Evolutionary conservation across 108 stramenopile species (phyloP), one percentile per base, ranked within the genome.

Genomic region (Bacterosira constricta): DNA sequence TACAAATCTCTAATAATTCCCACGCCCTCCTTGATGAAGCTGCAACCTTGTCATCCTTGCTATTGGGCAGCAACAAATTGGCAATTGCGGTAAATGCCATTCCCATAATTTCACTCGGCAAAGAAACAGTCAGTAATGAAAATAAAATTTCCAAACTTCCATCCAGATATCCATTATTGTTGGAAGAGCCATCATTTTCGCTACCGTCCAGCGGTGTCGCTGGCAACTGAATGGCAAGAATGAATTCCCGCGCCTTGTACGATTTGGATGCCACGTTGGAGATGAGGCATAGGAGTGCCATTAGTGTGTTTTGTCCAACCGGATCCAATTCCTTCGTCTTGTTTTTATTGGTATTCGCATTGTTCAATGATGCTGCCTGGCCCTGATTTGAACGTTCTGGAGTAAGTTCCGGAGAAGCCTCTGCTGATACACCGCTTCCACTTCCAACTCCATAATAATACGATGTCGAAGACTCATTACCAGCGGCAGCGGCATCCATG

Each of bases 391-490:
- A 56, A 42, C 26, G 29, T 13, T 55, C 52, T 10, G 81, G 63
- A 1, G 85, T n/a, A n/a, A n/a, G n/a, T n/a, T n/a, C n/a, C n/a
- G 55, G 36, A 20, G 27, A 35, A 27, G 57, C 62, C 34, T 42
- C 55, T 9, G 29, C 64, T 4, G 71, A 56, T 23, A 71, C 37
- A 58, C 42, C 52, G 50, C 76, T n/a, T n/a, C n/a, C 49, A 18
- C 60, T 68, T 38, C 85, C 85, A 35, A 82, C 53, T 42, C 85
- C 85, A 74, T 93, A 93, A 69, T 93, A 93, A 69, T 93, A 93
- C 2, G 86, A 76, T 7, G 89, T 88, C 5, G 71, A 71, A 23
- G 69, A 30, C 37, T 66, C 74, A 35, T 44, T 17, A 13, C 46
- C 9, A 5, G 67, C 54, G 6, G 73, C 53, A 6, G 68, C 57